Conservation (phyloP, 2,329 filamentous ascomycete genomes). For the Stachybotrys echinatus region DNA sequence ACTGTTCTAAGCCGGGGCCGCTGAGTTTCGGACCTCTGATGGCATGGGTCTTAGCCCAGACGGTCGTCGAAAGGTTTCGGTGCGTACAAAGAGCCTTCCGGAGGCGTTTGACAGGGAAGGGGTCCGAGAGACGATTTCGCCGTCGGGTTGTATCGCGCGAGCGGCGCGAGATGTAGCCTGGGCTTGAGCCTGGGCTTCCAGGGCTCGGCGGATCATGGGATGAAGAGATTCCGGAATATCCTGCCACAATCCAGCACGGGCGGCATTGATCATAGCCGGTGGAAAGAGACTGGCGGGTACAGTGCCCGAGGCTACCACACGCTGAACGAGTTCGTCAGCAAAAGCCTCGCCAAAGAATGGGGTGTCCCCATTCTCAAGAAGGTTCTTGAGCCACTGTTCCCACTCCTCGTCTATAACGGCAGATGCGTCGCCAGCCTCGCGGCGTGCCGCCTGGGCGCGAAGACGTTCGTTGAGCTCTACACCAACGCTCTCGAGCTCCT, state of each 20-base stretch:
- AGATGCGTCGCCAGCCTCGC: constrained; percentile 53
- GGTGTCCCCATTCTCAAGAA: constrained; percentile 57
- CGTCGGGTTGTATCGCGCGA: not conserved
- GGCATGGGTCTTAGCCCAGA: not conserved
- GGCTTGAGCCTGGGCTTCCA: constrained; percentile 20
- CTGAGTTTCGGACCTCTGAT: not conserved
- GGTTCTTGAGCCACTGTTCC: constrained; percentile 71
- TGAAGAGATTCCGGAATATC: constrained; percentile 53
- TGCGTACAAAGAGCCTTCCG: not conserved
- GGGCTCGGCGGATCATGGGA: constrained; percentile 41
- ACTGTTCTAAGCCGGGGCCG: not conserved
- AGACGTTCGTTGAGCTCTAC: constrained; percentile 60
- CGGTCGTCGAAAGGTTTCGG: not conserved
- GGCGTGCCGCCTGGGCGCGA: constrained; percentile 56
- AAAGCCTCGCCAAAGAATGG: constrained; percentile 41
- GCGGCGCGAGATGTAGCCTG: no score
- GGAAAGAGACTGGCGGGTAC: constrained; percentile 37
- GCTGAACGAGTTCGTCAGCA: constrained; percentile 26
- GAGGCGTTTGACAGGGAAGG: not conserved
- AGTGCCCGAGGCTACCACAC: constrained; percentile 12
- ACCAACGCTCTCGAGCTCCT: constrained; percentile 50
- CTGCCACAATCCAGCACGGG: constrained; percentile 51
- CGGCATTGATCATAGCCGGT: constrained; percentile 46
- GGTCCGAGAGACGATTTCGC: not conserved
- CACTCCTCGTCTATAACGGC: constrained; percentile 64